Conservation (phyloP, 345 rosid species). For the Populus ilicifolia region DNA sequence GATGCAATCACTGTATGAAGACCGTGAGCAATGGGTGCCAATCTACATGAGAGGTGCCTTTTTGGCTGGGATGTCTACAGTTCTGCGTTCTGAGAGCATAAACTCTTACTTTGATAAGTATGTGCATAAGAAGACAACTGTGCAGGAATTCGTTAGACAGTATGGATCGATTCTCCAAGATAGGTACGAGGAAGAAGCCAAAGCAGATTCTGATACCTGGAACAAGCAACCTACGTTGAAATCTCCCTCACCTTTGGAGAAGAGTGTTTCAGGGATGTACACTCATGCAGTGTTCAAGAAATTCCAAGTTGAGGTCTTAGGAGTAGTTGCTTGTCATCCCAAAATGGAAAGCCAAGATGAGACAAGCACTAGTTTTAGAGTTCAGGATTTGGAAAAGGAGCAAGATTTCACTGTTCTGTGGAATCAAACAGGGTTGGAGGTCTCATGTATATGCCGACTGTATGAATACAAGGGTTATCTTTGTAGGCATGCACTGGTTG, state of each 20-base stretch:
- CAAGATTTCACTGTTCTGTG: conserved; percentile 49
- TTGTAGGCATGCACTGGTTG: conserved; percentile 62
- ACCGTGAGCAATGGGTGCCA: conserved; percentile 63
- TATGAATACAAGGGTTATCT: conserved; percentile 65
- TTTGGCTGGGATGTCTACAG: conserved; percentile 57
- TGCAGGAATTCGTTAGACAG: conserved; percentile 55
- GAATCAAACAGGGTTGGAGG: conserved; percentile 44
- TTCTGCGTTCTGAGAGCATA: conserved; percentile 55
- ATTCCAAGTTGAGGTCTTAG: conserved; percentile 62
- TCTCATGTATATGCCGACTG: conserved; percentile 54
- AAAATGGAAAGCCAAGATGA: conserved; percentile 54
- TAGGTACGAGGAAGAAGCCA: conserved; percentile 67
- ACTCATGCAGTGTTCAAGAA: conserved; percentile 62
- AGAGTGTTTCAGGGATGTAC: conserved; percentile 54
- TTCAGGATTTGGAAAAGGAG: conserved; percentile 59
- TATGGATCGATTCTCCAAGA: conserved; percentile 54
- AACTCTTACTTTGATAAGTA: conserved; percentile 60
- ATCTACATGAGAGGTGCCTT: conserved; percentile 43
- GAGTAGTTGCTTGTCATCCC: conserved; percentile 64
- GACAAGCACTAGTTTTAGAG: conserved; percentile 41
- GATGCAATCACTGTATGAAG: conserved; percentile 53
- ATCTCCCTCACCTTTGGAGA: conserved; percentile 75
- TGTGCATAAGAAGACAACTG: conserved; percentile 57
- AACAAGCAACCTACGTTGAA: conserved; percentile 57
- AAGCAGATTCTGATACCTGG: conserved; percentile 64